Conservation (phyloP, 306 rosid genomes). For the Quercus parvula region DNA sequence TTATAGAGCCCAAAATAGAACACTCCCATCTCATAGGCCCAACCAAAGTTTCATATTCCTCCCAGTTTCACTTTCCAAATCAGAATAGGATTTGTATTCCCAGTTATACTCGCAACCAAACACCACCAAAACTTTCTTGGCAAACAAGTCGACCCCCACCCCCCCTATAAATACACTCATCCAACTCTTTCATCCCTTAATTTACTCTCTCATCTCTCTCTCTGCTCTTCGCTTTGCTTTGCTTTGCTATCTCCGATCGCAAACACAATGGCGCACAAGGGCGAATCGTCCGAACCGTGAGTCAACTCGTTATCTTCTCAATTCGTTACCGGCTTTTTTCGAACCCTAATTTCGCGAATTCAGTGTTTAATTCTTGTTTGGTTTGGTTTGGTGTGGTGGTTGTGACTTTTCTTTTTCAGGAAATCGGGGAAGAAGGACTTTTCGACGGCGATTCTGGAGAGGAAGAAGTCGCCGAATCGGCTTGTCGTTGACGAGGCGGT, state of each 20-base stretch:
- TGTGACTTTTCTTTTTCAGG: slow-evolving; percentile 3
- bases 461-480: slow-evolving; percentile 53
- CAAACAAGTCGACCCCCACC: too few relatives aligned
- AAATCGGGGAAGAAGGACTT: slow-evolving; percentile 49
- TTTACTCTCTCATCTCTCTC: too few relatives aligned
- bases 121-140: too few relatives aligned
- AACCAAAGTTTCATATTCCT: too few relatives aligned
- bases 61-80: too few relatives aligned
- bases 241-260: not conserved
- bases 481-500: slow-evolving; percentile 50
- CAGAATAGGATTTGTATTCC: too few relatives aligned
- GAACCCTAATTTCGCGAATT: not conserved
- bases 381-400: slow-evolving; percentile 6
- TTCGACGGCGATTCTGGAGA: slow-evolving; percentile 55
- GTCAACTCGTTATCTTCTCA: slow-evolving; percentile 10
- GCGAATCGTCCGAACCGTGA: slow-evolving; percentile 57
- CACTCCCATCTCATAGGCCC: too few relatives aligned
- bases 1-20: too few relatives aligned
- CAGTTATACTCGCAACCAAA: too few relatives aligned
- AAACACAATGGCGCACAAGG: slow-evolving; percentile 33
- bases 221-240: too few relatives aligned
- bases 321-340: not conserved
- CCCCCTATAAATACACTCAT: too few relatives aligned
- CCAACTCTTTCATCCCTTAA: too few relatives aligned
- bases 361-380: not conserved